Base-by-base conservation (phyloP, 2,329 filamentous ascomycete species). In the Coniella lustricola region DNA sequence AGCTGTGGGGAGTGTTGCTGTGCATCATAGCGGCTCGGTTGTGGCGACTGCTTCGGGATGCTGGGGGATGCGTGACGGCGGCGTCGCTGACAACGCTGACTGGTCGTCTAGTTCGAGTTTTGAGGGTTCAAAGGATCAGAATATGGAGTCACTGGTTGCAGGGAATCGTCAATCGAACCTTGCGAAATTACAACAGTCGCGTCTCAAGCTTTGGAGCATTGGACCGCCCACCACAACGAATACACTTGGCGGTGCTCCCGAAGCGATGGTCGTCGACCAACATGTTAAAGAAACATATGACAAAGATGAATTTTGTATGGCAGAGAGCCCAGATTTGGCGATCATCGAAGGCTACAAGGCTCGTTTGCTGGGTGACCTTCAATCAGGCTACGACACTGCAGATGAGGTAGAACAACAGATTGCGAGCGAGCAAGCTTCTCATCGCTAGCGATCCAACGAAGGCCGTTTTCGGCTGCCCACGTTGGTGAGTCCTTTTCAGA, bases 11-110 rank as follows among this genome's bases (percentile, higher is more conserved):
- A 73, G 71, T 36, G 67, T 73, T 7, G 65, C 67, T 13, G 59
- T 82, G 49, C 78, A 82, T 55, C 61, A 64, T 3, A 75, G 74
- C 53, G 78, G 78, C 2, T 74, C 76, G 0, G 77, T 81, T 1
- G 63, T 72, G 14, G 77, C 73, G 17, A 81, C 77, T 0, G 80
- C 76, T 56, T 75, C 76, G 0, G 77, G 77, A 2, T 72, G 72
- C 2, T 81, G 76, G 77, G 61, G 58, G 31, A 60, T 68, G 46
- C 52, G 56, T 2, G 53, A 57, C 9, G 56, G 56, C 10, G 54
- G 57, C 7, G 45, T 33, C 4, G 43, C 50, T 13, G 46, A 31
- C n/a, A 47, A 44, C 17, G 16, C 54, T 33, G 42, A 34, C 2
- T 29, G 25, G 25, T 44, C 44, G 8, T 18, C 34, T 3, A 7